Evolutionary conservation across 495 filamentous ascomycete species (phyloP).

Genomic region (Talaromyces adpressus): DNA sequence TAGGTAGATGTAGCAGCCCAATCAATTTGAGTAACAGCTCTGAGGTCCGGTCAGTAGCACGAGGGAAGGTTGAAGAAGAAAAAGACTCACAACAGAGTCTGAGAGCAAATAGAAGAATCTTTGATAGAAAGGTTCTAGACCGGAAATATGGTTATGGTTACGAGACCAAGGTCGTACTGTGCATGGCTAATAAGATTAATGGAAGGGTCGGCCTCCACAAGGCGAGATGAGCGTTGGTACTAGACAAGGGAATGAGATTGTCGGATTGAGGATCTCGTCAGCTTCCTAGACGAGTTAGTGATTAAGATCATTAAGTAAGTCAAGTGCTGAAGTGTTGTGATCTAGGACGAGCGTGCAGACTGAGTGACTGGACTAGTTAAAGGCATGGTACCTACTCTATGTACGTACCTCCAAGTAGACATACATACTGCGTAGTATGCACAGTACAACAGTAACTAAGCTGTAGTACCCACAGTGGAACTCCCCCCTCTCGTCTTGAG

Average conservation of each 20-base stretch:
- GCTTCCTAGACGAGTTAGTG: not conserved
- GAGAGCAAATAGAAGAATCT: not conserved
- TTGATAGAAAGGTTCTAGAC: not conserved
- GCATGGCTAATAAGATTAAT: not conserved
- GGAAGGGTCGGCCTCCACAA: not conserved
- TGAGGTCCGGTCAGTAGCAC: not conserved
- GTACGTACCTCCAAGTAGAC: not conserved
- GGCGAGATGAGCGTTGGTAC: not conserved
- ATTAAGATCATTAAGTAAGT: too few species aligned
- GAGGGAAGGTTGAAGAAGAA: not conserved
- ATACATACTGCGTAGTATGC: not conserved
- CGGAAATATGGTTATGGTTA: not conserved
- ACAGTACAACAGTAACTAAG: not conserved
- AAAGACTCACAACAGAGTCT: not conserved
- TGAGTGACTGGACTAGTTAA: not conserved
- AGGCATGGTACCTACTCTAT: not conserved
- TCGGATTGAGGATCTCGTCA: not conserved
- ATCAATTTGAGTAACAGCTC: not conserved
- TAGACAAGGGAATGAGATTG: not conserved
- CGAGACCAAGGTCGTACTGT: conserved; percentile 1
- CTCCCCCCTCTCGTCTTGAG: not conserved
- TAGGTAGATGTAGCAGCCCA: not conserved
- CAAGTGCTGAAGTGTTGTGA: not conserved
- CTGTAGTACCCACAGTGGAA: not conserved
- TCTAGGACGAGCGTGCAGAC: not conserved